These are phyloP conservation scores for Fennellomyces sp. DNA, from an alignment of 371 early-diverging fungal genomes.

Conservation along the genomic window DNA sequence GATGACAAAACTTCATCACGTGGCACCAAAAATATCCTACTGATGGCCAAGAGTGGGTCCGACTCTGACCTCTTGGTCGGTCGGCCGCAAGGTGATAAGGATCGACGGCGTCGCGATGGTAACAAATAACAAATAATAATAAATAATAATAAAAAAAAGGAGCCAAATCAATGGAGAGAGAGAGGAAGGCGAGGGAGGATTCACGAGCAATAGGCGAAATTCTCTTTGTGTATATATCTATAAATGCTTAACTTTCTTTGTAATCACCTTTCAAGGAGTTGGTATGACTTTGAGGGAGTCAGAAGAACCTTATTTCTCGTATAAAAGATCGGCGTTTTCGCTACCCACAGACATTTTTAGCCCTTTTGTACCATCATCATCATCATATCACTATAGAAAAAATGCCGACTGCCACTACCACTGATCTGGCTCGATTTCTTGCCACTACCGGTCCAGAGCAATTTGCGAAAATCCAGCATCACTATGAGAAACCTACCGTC, in stretches of 20 bases:
- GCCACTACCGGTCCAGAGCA: slow-evolving; percentile 35
- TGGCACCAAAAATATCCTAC: background rate
- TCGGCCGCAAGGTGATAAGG: slow-evolving; percentile 3
- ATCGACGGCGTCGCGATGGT: slow-evolving; percentile 8
- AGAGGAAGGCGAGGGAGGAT: too few species aligned
- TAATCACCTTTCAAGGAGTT: too few species aligned
- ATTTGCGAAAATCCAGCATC: background rate
- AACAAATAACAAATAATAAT: background rate
- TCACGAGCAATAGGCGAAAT: too few species aligned
- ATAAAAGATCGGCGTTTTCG: too few species aligned
- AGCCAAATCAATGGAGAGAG: too few species aligned
- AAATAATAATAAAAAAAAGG: slow-evolving; percentile 2
- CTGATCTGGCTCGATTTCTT: slow-evolving; percentile 36
- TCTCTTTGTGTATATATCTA: too few species aligned
- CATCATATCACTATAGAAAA: too few species aligned
- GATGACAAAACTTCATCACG: slow-evolving; percentile 8
- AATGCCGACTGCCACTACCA: slow-evolving; percentile 13
- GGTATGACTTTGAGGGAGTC: too few species aligned
- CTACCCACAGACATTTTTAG: too few species aligned
- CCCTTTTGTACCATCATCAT: too few species aligned
- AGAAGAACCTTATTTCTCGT: too few species aligned
- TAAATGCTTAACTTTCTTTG: too few species aligned
- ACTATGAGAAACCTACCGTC: background rate
- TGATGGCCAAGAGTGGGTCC: slow-evolving; percentile 17
- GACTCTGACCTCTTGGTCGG: slow-evolving; percentile 11